Evolutionary conservation across 2,329 filamentous ascomycete genomes (phyloP), one percentile per base, ranked within the genome.

Genomic region (Proliferodiscus dingleyae): DNA sequence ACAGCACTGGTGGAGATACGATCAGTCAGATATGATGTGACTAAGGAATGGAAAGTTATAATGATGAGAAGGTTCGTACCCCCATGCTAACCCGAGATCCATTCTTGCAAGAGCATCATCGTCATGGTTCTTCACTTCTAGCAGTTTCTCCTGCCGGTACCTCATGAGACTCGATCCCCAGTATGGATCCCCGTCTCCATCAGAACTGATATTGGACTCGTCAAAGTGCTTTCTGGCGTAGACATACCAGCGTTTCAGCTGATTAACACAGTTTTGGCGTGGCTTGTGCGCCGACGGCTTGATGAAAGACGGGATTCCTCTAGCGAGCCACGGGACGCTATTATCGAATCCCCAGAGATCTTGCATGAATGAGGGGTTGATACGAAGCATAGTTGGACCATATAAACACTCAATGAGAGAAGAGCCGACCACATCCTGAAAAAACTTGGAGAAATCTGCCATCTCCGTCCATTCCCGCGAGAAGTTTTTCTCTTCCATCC

Each of bases 231-330:
- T 10, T 29, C 24, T 44, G 3, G 57, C 54, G 21, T 54, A 28
- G 15, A 15, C 19, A 8, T 50, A 53, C 58, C 58, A 61, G 28
- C 34, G 44, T 34, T 50, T 47, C 15, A 61, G 18, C 28, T 45
- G 23, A n/a, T 32, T 51, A 24, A 58, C 24, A 33, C 49, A 32
- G 16, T 37, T 37, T 30, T 55, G 51, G 8, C 58, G 53, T 7
- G 32, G 41, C n/a, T 37, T 43, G 19, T 55, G 51, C 10, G 52
- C 50, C 6, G 33, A 11, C 7, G 55, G 55, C 1, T 49, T 47
- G 15, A 59, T 28, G 48, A 50, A 51, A 2, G 52, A 47, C 11
- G 57, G 57, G 8, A 54, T 32, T 2, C 47, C 42, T 7, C 52
- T 55, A 8, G 59, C 37, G 34, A 51, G 50, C 10, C 46, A 15